A percentile compares a stretch with the other conserved stretches of the same genome.
These are phyloP conservation scores for Setaria viridis DNA, from an alignment of 202 grass and related monocot species.

Conservation along the genomic window DNA sequence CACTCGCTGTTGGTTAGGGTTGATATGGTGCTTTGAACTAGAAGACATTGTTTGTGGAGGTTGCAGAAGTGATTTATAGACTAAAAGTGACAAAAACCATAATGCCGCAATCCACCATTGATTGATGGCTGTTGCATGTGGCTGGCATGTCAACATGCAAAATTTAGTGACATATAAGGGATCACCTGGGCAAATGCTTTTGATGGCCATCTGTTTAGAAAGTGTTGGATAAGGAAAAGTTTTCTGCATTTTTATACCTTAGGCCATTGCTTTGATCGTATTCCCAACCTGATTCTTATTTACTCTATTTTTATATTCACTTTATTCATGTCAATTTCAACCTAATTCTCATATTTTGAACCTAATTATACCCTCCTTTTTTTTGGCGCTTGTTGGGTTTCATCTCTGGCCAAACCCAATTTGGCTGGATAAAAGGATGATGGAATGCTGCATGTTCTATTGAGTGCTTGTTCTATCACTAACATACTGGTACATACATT, in stretches of 20 bases:
- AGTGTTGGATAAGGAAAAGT: background rate
- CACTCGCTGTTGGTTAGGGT: constrained; percentile 12
- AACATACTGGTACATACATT: constrained; percentile 19
- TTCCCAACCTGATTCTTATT: background rate
- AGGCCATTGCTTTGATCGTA: constrained; percentile 6
- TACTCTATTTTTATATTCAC: background rate
- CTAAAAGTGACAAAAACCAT: background rate
- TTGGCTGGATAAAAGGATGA: background rate
- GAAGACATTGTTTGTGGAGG: background rate
- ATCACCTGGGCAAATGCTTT: background rate
- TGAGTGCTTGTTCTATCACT: constrained; percentile 23
- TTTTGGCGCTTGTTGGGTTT: background rate
- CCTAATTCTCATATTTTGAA: background rate
- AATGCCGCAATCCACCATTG: background rate
- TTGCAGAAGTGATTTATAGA: constrained; percentile 1
- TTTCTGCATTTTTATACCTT: constrained; percentile 26
- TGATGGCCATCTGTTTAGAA: background rate
- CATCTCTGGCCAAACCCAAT: background rate
- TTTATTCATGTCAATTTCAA: background rate
- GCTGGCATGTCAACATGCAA: background rate
- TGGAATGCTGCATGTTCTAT: constrained; percentile 33
- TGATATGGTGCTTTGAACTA: background rate
- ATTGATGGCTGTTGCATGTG: background rate
- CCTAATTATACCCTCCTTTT: background rate
- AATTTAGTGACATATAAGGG: background rate